A percentile compares a stretch with the other conserved stretches of the same genome.
phyloP scores from a whole-genome alignment of 805 yeast genomes.

The Pichia occidentalis region DNA sequence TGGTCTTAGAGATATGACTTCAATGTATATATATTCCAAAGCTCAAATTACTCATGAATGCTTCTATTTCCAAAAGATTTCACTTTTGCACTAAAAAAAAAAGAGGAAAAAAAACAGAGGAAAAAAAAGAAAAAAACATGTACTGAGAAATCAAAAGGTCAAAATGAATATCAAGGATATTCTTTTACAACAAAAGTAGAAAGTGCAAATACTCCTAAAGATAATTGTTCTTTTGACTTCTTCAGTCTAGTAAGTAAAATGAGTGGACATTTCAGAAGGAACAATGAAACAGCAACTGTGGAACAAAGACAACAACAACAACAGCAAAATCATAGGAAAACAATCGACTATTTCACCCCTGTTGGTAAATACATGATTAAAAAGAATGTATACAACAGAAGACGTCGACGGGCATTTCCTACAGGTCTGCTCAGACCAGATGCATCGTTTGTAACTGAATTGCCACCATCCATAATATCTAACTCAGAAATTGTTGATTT shows the following conservation, averaged over 20 bases:
- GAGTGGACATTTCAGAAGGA: conserved; percentile 2
- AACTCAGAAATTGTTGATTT: conserved; percentile 52
- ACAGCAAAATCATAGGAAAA: conserved; percentile 43
- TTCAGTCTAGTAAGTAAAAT: too few relatives aligned
- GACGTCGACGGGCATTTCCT: conserved; percentile 26
- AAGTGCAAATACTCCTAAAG: too few relatives aligned
- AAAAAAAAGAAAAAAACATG: neutral
- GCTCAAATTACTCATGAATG: too few relatives aligned
- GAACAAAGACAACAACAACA: conserved; percentile 8
- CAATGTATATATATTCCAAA: too few relatives aligned
- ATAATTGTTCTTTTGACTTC: too few relatives aligned
- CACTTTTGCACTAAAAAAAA: neutral
- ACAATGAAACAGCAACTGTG: conserved; percentile 9
- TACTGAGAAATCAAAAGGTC: neutral
- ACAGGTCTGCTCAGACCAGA: conserved; percentile 61
- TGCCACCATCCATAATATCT: conserved; percentile 54
- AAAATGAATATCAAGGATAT: neutral
- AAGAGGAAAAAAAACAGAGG: conserved; percentile 2
- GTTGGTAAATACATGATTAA: conserved; percentile 57
- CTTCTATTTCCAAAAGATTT: too few relatives aligned
- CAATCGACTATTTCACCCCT: conserved; percentile 72
- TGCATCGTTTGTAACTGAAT: conserved; percentile 53
- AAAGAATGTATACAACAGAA: conserved; percentile 38
- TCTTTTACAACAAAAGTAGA: conserved; percentile 1
- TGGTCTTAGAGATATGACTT: too few relatives aligned